Conservation (phyloP, 345 rosid genomes). For the Eucalyptus regnans region DNA sequence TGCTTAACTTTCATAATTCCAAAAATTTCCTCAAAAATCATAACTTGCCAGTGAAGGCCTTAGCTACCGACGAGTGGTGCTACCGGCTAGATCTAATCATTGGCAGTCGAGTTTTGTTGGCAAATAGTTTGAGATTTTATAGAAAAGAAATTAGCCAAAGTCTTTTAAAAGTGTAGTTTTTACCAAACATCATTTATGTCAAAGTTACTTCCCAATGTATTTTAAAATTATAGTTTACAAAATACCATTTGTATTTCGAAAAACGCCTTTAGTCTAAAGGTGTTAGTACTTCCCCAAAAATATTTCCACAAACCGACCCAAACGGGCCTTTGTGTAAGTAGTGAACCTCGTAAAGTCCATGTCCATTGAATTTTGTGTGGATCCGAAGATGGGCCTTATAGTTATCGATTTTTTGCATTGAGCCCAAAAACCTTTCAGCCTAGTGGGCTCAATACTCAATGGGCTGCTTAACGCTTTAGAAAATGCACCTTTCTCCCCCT, state of each 20-base stretch:
- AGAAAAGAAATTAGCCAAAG: too few species aligned
- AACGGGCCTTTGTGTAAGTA: background rate
- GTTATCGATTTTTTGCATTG: background rate
- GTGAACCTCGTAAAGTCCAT: background rate
- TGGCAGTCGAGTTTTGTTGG: accelerated
- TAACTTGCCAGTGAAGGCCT: too few species aligned
- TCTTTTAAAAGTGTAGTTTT: background rate
- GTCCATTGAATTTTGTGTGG: background rate
- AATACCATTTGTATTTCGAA: background rate
- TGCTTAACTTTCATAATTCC: too few species aligned
- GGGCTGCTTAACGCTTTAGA: background rate
- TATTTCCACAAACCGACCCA: too few species aligned
- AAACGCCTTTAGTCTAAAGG: background rate
- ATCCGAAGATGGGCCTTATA: background rate
- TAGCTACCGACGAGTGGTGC: too few species aligned
- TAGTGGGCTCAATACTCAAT: background rate
- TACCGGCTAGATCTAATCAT: too few species aligned
- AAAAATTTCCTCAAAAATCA: too few species aligned
- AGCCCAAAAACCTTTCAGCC: background rate
- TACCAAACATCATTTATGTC: background rate
- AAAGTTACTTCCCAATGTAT: too few species aligned
- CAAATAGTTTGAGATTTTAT: too few species aligned
- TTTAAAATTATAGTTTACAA: background rate
- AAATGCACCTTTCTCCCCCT: background rate
- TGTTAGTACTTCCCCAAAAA: background rate